These are phyloP conservation scores for Parafenestella ontariensis DNA, from an alignment of 2,329 filamentous ascomycete genomes.

Conservation along the genomic window DNA sequence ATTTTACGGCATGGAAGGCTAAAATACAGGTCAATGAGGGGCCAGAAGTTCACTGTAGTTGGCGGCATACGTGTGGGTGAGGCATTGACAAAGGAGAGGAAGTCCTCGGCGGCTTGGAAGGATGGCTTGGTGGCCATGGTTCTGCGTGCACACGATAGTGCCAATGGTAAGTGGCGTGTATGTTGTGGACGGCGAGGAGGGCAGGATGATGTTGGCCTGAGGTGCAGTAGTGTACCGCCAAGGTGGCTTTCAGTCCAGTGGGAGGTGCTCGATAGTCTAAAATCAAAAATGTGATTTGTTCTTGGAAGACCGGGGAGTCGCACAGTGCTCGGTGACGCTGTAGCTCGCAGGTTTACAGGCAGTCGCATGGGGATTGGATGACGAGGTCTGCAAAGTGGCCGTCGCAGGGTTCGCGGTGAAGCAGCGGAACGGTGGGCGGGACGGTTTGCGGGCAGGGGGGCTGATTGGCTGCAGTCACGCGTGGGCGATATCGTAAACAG, in stretches of 20 bases:
- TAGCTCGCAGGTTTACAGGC: not conserved
- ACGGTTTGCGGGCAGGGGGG: conserved; percentile 12
- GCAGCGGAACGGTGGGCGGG: conserved; percentile 10
- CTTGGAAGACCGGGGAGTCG: too few relatives aligned
- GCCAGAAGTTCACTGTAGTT: conserved; percentile 3
- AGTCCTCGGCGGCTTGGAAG: conserved; percentile 71
- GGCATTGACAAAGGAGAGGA: conserved; percentile 90
- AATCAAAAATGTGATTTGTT: too few relatives aligned
- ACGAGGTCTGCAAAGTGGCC: conserved; percentile 13
- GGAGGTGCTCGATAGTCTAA: too few relatives aligned
- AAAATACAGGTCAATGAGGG: conserved; percentile 14
- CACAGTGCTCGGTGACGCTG: too few relatives aligned
- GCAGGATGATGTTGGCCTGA: not conserved
- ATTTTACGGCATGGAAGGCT: conserved; percentile 95
- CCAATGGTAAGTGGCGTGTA: too few relatives aligned
- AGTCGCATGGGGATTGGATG: conserved; percentile 32
- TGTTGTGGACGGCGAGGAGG: conserved; percentile 5
- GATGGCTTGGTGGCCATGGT: conserved; percentile 51
- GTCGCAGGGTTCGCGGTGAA: conserved; percentile 9
- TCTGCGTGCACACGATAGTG: conserved; percentile 23
- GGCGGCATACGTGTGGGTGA: conserved; percentile 82
- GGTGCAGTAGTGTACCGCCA: not conserved
- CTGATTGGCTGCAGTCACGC: conserved; percentile 32
- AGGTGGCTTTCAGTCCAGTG: too few relatives aligned
- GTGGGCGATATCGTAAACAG: conserved; percentile 35